phyloP scores from a whole-genome alignment of 495 filamentous ascomycete genomes.

The Amorphotheca resinae region DNA sequence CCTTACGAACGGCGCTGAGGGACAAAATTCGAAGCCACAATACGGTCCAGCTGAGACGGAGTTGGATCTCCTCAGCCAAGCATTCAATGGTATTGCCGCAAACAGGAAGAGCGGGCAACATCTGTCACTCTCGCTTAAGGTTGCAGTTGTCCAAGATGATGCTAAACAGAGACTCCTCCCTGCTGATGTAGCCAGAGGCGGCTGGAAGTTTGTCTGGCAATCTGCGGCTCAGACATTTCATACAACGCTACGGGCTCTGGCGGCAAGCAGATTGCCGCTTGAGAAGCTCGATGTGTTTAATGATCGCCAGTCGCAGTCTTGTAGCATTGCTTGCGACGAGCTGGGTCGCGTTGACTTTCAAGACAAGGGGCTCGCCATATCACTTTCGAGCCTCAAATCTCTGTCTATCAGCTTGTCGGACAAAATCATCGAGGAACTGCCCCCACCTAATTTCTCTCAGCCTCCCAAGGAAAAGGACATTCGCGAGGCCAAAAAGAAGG shows the following conservation, averaged over 20 bases:
- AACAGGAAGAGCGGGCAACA: background rate
- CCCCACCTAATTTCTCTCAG: no score
- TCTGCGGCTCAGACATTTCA: conserved; percentile 1
- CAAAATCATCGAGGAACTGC: background rate
- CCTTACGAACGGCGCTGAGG: background rate
- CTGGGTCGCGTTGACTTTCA: background rate
- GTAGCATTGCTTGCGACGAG: conserved; percentile 1
- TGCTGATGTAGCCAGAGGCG: background rate
- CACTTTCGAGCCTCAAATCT: background rate
- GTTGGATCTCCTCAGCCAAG: conserved; percentile 1
- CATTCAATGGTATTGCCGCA: background rate
- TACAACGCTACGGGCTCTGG: background rate
- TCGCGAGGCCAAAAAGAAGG: background rate
- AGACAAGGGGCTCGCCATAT: background rate
- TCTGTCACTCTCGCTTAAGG: background rate
- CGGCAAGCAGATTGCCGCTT: background rate
- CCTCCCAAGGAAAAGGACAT: no score
- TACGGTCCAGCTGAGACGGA: background rate
- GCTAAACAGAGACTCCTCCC: background rate
- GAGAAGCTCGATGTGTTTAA: conserved; percentile 5
- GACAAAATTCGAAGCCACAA: background rate
- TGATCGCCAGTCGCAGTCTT: background rate
- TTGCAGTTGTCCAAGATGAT: background rate
- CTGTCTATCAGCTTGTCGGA: conserved; percentile 4
- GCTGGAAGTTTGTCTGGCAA: background rate